These are phyloP conservation scores for Candida pseudoviswanathii DNA, from an alignment of 1,139 yeast species.

Conservation along the genomic window DNA sequence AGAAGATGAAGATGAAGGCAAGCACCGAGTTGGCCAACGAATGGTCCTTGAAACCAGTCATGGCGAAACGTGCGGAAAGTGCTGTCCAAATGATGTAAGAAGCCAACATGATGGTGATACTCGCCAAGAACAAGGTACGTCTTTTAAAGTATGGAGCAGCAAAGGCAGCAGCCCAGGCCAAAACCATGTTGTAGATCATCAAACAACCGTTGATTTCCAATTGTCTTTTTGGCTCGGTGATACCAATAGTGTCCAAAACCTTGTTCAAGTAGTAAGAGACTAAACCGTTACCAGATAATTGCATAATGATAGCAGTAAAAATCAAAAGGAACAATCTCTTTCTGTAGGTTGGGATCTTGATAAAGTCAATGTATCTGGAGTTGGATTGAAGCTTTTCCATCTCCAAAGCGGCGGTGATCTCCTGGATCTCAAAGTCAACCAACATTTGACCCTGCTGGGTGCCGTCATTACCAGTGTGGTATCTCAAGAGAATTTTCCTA, in stretches of 20 bases:
- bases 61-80: conserved; percentile 39
- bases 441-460: conserved; percentile 33
- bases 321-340: conserved; percentile 42
- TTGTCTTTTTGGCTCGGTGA: conserved; percentile 44
- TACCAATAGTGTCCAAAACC: conserved; percentile 52
- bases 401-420: conserved; percentile 44
- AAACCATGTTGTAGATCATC: conserved; percentile 43
- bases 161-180: conserved; percentile 33
- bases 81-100: conserved; percentile 43
- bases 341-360: conserved; percentile 40
- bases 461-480: conserved; percentile 40
- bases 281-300: conserved; percentile 54
- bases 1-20: conserved; percentile 49
- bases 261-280: conserved; percentile 52
- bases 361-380: conserved; percentile 38
- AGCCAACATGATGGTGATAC: conserved; percentile 38
- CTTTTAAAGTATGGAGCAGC: conserved; percentile 36
- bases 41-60: conserved; percentile 34
- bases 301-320: conserved; percentile 42
- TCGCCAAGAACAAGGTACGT: conserved; percentile 47
- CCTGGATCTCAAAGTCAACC: conserved; percentile 48
- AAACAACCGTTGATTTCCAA: conserved; percentile 49
- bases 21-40: conserved; percentile 46
- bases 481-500: conserved; percentile 40
- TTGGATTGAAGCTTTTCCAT: conserved; percentile 29